phyloP scores from a whole-genome alignment of 73 alveolate genomes.

The Tetrahymena malaccensis region DNA sequence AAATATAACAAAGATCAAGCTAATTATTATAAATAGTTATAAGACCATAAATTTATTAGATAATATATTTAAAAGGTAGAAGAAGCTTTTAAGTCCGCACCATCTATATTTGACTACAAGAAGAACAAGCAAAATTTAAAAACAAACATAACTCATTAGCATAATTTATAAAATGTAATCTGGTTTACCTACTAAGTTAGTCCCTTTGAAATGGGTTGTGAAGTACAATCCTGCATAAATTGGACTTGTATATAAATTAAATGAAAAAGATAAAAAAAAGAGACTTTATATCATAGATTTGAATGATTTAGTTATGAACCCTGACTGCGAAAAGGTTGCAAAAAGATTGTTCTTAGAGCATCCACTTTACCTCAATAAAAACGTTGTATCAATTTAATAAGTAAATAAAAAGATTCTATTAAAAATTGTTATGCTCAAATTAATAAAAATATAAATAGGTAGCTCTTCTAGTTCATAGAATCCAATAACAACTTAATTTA shows the following conservation, averaged over 20 bases:
- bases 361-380: background rate
- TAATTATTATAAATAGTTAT: background rate
- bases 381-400: background rate
- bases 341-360: background rate
- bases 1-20: background rate
- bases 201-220: constrained; percentile 40
- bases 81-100: background rate
- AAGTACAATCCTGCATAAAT: constrained; percentile 28
- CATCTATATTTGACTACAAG: background rate
- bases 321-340: background rate
- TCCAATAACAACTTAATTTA: background rate
- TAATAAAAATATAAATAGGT: background rate
- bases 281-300: constrained; percentile 18
- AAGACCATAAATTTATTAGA: background rate
- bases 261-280: constrained; percentile 28
- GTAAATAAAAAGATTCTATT: background rate
- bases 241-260: constrained; percentile 24
- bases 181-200: constrained; percentile 2
- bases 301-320: constrained; percentile 5
- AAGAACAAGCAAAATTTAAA: background rate
- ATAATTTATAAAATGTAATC: background rate
- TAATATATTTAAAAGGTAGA: background rate
- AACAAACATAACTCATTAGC: background rate
- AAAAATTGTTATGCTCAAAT: background rate
- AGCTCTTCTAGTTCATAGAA: background rate